Percentiles rank a stretch among this genome's conserved stretches.
Conservation (phyloP, 371 early-diverging fungal species). For the Dinochytrium kinnereticum region DNA sequence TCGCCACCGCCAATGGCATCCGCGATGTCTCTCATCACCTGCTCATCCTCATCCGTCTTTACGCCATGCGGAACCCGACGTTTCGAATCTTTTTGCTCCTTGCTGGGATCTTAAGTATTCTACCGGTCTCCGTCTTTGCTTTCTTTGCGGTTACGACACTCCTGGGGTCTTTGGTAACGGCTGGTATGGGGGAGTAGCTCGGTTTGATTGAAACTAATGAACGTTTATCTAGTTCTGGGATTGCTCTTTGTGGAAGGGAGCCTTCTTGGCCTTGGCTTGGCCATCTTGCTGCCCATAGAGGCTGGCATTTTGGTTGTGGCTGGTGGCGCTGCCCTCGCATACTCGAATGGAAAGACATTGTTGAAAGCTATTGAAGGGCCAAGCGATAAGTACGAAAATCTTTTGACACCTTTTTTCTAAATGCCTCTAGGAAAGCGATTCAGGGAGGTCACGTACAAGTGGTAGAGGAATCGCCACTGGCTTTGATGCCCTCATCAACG, state of each 20-base stretch:
- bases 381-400: too few relatives aligned
- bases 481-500: too few relatives aligned
- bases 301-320: constrained; percentile 28
- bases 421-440: too few relatives aligned
- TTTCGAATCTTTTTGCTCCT: constrained; percentile 12
- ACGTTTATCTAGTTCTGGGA: constrained; percentile 18
- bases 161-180: constrained; percentile 15
- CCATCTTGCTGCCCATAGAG: constrained; percentile 37
- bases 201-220: background rate
- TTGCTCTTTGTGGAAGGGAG: constrained; percentile 33
- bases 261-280: constrained; percentile 26
- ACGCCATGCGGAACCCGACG: constrained; percentile 16
- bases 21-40: background rate
- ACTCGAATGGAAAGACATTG: constrained; percentile 40
- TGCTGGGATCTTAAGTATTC: constrained; percentile 5
- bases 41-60: background rate
- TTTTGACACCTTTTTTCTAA: too few relatives aligned
- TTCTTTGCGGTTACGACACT: constrained; percentile 6
- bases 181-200: constrained; percentile 9
- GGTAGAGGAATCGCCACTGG: too few relatives aligned
- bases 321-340: constrained; percentile 25
- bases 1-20: background rate
- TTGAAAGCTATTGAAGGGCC: background rate
- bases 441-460: too few relatives aligned
- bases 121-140: constrained; percentile 13